Conservation (phyloP, 352 stramenopile genomes). For the Globisporangium nunn region DNA sequence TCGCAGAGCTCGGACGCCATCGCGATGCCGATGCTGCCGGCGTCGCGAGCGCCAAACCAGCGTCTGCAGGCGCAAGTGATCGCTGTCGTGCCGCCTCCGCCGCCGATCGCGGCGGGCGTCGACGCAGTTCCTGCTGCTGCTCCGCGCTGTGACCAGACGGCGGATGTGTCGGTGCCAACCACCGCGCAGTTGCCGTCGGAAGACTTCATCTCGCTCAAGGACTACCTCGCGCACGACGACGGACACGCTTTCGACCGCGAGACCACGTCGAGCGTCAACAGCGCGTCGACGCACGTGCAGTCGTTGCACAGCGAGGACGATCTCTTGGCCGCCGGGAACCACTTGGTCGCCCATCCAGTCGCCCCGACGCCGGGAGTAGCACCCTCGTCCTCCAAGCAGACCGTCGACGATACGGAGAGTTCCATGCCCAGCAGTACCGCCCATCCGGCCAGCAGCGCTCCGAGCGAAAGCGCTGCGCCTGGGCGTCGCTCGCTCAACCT, state of each 20-base stretch:
- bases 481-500: slow-evolving; percentile 2
- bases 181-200: neutral
- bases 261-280: slow-evolving; percentile 20
- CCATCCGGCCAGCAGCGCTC: neutral
- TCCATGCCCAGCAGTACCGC: neutral
- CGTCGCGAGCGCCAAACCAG: neutral
- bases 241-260: slow-evolving; percentile 11
- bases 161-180: neutral
- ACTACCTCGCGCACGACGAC: slow-evolving; percentile 35
- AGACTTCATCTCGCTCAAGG: slow-evolving; percentile 48
- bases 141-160: too few species aligned
- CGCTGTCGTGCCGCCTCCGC: neutral
- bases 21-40: neutral
- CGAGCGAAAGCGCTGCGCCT: neutral
- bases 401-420: neutral
- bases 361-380: neutral
- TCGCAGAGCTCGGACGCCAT: slow-evolving; percentile 10
- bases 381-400: neutral
- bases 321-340: slow-evolving; percentile 10
- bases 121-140: neutral
- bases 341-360: slow-evolving; percentile 6
- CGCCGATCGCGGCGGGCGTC: neutral
- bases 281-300: slow-evolving; percentile 16
- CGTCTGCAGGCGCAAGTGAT: slow-evolving; percentile 1
- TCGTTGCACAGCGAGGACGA: slow-evolving; percentile 19